These are phyloP conservation scores for Margaritispora aquatica DNA, from an alignment of 495 filamentous ascomycete species.

Conservation along the genomic window DNA sequence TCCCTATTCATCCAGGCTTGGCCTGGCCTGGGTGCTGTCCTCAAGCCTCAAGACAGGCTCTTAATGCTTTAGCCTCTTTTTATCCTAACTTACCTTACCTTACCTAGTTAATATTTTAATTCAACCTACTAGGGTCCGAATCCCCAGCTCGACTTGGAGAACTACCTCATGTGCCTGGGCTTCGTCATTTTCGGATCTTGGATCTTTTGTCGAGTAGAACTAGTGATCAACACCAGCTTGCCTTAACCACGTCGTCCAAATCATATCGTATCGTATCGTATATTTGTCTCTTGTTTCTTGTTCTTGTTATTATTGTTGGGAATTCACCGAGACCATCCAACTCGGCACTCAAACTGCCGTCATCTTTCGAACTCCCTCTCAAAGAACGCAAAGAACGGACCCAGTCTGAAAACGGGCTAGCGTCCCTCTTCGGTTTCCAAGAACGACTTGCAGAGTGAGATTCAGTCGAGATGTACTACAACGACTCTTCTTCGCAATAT, in stretches of 20 bases:
- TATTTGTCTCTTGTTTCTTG: neutral
- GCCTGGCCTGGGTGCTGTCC: too few species aligned
- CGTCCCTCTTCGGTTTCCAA: neutral
- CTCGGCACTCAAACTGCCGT: neutral
- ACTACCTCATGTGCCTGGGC: neutral
- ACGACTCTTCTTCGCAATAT: conserved; percentile 1
- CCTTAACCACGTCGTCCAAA: neutral
- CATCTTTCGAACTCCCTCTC: neutral
- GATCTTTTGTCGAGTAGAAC: neutral
- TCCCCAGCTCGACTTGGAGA: too few species aligned
- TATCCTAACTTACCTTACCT: too few species aligned
- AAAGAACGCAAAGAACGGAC: too few species aligned
- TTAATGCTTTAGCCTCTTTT: too few species aligned
- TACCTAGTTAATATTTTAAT: too few species aligned
- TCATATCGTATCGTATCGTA: neutral
- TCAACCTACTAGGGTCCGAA: too few species aligned
- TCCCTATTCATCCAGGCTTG: neutral
- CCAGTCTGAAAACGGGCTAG: neutral
- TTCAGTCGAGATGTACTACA: neutral
- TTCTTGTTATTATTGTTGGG: neutral
- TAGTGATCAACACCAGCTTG: too few species aligned
- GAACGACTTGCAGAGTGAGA: too few species aligned
- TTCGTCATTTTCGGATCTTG: too few species aligned
- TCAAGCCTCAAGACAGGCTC: too few species aligned
- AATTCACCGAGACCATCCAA: neutral